Conservation (phyloP, 208 protist genomes). For the Trypanosoma cruzi region DNA sequence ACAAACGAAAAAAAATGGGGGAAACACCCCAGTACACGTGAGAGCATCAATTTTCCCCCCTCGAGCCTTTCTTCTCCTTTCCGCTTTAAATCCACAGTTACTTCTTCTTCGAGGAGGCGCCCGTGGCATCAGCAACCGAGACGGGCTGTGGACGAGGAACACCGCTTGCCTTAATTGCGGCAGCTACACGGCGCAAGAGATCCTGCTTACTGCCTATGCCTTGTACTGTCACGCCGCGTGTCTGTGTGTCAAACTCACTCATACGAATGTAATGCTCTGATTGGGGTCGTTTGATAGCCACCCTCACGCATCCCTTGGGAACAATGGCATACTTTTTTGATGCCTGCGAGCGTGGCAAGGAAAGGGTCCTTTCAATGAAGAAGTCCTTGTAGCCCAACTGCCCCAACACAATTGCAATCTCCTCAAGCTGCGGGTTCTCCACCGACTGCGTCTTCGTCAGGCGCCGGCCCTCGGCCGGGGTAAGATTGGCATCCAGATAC, state of each 20-base stretch:
- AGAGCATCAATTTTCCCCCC: too few species aligned
- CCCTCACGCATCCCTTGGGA: slow-evolving; percentile 79
- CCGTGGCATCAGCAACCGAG: slow-evolving; percentile 39
- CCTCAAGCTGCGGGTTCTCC: slow-evolving; percentile 63
- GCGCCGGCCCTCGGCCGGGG: slow-evolving; percentile 71
- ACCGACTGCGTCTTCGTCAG: slow-evolving; percentile 70
- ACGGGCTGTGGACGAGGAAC: slow-evolving; percentile 43
- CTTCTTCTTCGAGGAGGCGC: slow-evolving; percentile 19
- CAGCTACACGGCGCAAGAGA: slow-evolving; percentile 68
- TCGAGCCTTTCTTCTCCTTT: not conserved
- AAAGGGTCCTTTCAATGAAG: slow-evolving; percentile 52
- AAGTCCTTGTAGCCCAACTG: slow-evolving; percentile 62
- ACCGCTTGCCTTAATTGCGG: slow-evolving; percentile 63
- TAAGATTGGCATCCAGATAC: slow-evolving; percentile 82
- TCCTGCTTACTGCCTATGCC: slow-evolving; percentile 76
- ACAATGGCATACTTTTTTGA: slow-evolving; percentile 54
- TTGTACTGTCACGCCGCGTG: slow-evolving; percentile 50
- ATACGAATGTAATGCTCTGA: slow-evolving; percentile 87
- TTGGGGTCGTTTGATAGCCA: slow-evolving; percentile 73
- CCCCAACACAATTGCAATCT: slow-evolving; percentile 56
- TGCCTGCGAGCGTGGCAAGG: slow-evolving; percentile 69
- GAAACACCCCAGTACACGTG: too few species aligned
- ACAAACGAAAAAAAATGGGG: too few species aligned
- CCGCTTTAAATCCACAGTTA: not conserved
- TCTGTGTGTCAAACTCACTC: slow-evolving; percentile 88